A percentile compares a stretch with the other conserved stretches of the same genome.
Conservation (phyloP, 345 rosid genomes). For the Citrus sp. region DNA sequence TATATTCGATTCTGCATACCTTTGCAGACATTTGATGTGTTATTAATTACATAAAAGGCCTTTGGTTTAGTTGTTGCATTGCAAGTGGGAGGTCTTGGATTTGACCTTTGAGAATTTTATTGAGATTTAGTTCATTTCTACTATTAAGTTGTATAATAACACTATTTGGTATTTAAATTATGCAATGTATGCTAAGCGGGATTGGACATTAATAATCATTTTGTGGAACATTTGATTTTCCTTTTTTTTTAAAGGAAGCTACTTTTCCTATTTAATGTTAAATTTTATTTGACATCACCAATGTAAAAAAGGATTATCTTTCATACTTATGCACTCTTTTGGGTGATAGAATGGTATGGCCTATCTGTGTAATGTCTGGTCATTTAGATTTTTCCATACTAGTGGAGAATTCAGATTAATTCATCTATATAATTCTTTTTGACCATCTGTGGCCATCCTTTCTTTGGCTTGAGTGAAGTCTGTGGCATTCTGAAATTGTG, state of each 20-base stretch:
- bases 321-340: background rate
- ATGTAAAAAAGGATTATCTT: background rate
- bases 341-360: background rate
- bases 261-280: background rate
- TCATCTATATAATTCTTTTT: background rate
- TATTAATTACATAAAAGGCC: background rate
- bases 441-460: background rate
- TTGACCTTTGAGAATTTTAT: background rate
- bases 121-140: background rate
- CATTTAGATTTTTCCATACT: background rate
- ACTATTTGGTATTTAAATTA: background rate
- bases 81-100: background rate
- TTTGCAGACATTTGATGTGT: background rate
- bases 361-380: background rate
- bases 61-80: background rate
- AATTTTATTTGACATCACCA: background rate
- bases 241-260: background rate
- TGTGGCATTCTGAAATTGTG: constrained; percentile 1
- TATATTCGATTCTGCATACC: background rate
- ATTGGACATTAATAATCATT: background rate
- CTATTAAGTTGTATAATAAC: background rate
- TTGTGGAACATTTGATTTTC: background rate
- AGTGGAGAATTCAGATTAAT: background rate
- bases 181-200: background rate
- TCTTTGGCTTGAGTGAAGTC: background rate